These are phyloP conservation scores for Catenaria anguillulae DNA, from an alignment of 371 early-diverging fungal species.

Conservation along the genomic window DNA sequence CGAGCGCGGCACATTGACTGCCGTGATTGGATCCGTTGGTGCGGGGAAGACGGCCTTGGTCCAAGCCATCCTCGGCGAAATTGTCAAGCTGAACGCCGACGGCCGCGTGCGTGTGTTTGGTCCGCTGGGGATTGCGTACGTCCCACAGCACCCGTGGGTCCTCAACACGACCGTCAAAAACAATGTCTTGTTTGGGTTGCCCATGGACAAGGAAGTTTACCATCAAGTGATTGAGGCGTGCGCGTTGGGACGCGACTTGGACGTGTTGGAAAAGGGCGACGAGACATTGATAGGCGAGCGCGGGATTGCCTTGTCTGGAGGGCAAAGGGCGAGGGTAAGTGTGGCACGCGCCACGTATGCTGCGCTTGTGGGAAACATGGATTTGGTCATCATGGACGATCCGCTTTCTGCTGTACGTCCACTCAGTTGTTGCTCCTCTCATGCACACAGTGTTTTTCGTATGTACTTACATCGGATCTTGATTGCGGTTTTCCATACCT, in stretches of 20 bases:
- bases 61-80: slow-evolving; percentile 17
- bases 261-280: slow-evolving; percentile 31
- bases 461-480: slow-evolving; percentile 9
- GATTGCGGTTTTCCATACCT: slow-evolving; percentile 20
- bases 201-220: slow-evolving; percentile 26
- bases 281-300: slow-evolving; percentile 32
- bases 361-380: slow-evolving; percentile 14
- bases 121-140: slow-evolving; percentile 26
- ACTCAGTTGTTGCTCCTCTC: too few relatives aligned
- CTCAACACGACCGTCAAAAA: slow-evolving; percentile 36
- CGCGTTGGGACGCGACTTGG: slow-evolving; percentile 29
- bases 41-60: slow-evolving; percentile 13
- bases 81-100: slow-evolving; percentile 12
- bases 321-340: too few relatives aligned
- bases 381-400: slow-evolving; percentile 11
- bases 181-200: slow-evolving; percentile 37
- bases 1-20: neutral
- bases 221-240: slow-evolving; percentile 25
- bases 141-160: slow-evolving; percentile 33
- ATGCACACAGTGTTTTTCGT: slow-evolving; percentile 7
- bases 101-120: too few relatives aligned
- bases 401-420: slow-evolving; percentile 11
- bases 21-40: slow-evolving; percentile 6
- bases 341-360: too few relatives aligned
- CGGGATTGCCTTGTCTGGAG: too few relatives aligned